Percentiles rank a stretch among this genome's conserved stretches.
phyloP scores from a whole-genome alignment of 2,329 filamentous ascomycete species.

The Colletotrichum cordylinicola region DNA sequence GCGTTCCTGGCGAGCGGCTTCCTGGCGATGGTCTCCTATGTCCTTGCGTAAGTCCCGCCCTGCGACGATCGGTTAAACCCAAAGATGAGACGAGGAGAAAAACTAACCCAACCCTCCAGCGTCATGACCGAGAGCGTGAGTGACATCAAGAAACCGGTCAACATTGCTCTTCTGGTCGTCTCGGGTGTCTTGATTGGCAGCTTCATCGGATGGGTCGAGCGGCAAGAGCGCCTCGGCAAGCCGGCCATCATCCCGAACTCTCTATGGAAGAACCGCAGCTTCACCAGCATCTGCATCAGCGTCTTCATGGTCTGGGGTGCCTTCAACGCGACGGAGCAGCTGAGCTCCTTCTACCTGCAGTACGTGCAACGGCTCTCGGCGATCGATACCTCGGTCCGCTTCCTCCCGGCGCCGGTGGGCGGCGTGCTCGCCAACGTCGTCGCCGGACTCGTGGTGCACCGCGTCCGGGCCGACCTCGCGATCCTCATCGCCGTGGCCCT shows the following conservation, averaged over 20 bases:
- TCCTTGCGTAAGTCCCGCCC: conserved; percentile 36
- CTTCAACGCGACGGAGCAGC: conserved; percentile 49
- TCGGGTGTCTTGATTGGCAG: conserved; percentile 46
- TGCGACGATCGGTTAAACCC: conserved; percentile 25
- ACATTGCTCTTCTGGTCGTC: conserved; percentile 48
- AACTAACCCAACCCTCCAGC: neutral
- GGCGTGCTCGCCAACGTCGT: conserved; percentile 37
- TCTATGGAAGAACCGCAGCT: conserved; percentile 59
- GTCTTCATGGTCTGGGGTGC: conserved; percentile 47
- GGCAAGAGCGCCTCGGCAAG: conserved; percentile 49
- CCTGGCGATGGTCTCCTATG: conserved; percentile 14
- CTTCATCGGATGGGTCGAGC: conserved; percentile 61
- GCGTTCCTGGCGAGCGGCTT: conserved; percentile 6
- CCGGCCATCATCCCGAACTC: conserved; percentile 65
- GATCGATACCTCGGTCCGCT: conserved; percentile 44
- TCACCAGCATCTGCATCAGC: conserved; percentile 55
- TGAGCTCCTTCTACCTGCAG: conserved; percentile 50
- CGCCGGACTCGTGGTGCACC: conserved; percentile 42
- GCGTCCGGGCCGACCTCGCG: conserved; percentile 30
- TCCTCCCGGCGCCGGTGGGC: conserved; percentile 42
- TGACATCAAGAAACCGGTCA: conserved; percentile 42
- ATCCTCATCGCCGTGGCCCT: conserved; percentile 38
- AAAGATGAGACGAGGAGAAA: neutral
- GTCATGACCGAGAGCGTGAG: conserved; percentile 1
- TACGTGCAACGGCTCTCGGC: conserved; percentile 45